Evolutionary conservation across 2,329 filamentous ascomycete genomes (phyloP).

Genomic region (Sarocladium oryzae): DNA sequence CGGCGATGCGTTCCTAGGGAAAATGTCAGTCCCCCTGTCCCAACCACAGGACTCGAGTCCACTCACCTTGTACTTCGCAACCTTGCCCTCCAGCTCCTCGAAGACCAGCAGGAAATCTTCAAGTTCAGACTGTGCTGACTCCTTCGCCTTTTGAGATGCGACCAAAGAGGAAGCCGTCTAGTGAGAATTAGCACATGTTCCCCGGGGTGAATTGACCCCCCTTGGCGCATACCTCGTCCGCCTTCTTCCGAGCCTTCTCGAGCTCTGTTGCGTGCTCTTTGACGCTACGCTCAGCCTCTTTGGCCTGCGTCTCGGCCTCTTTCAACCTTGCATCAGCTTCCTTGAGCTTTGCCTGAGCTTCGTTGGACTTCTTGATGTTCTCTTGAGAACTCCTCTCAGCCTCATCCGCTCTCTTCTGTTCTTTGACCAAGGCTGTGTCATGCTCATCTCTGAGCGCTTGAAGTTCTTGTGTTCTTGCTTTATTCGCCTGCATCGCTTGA

Average conservation of each 20-base stretch:
- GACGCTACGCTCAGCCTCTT: conserved; percentile 19
- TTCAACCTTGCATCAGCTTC: conserved; percentile 15
- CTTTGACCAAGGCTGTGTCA: conserved; percentile 28
- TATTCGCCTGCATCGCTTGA: conserved; percentile 42
- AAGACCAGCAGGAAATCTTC: conserved; percentile 80
- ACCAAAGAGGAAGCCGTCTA: conserved; percentile 26
- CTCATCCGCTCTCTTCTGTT: conserved; percentile 31
- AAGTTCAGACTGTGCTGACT: conserved; percentile 62
- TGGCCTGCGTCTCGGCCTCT: conserved; percentile 21
- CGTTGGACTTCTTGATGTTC: too few species aligned
- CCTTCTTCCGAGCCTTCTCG: conserved; percentile 14
- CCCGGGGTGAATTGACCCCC: conserved; percentile 18
- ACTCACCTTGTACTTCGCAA: conserved; percentile 65
- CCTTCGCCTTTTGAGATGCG: conserved; percentile 53
- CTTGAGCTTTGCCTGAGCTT: conserved; percentile 14
- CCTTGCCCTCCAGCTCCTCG: conserved; percentile 72
- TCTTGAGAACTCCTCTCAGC: conserved; percentile 25
- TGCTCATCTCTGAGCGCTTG: conserved; percentile 42
- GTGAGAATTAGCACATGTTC: not conserved
- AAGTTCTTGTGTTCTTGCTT: conserved; percentile 53
- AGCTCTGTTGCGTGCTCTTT: conserved; percentile 22
- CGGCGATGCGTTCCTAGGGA: conserved; percentile 50
- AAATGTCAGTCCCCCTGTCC: conserved; percentile 11
- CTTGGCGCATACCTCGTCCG: conserved; percentile 15
- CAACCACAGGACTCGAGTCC: not conserved